Conservation (phyloP, 2,329 filamentous ascomycete species). For the Leptographium radiaticola region DNA sequence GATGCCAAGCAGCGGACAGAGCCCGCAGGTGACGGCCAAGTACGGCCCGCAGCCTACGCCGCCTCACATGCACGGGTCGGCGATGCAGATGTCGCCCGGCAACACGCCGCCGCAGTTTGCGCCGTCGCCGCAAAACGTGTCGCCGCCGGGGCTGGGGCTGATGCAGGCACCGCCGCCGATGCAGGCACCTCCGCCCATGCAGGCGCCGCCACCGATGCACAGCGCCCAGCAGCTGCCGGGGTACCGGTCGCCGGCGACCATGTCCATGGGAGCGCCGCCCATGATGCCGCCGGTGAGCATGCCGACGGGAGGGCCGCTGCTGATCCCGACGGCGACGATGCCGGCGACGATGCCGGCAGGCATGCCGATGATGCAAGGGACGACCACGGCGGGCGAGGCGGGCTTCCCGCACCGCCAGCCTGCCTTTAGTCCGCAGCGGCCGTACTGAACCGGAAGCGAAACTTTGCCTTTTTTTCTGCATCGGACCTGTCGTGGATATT, state of each 20-base stretch:
- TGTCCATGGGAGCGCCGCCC: no score
- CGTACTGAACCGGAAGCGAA: background rate
- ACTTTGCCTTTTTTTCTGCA: background rate
- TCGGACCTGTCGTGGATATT: no score
- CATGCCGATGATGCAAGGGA: constrained; percentile 4
- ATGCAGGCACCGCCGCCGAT: background rate
- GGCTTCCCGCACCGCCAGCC: constrained; percentile 6
- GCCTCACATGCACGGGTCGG: constrained; percentile 1
- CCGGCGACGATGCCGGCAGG: no score
- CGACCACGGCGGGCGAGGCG: constrained; percentile 7
- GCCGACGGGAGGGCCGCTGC: no score
- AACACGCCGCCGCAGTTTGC: background rate
- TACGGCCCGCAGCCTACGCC: background rate
- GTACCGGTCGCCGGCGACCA: background rate
- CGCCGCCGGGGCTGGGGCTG: background rate
- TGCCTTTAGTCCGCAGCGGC: constrained; percentile 1
- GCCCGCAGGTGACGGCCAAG: background rate
- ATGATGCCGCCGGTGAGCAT: constrained; percentile 7
- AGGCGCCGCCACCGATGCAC: background rate
- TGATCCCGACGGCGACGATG: no score
- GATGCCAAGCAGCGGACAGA: background rate
- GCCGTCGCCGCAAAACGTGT: background rate
- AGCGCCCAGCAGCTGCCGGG: background rate
- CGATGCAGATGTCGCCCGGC: constrained; percentile 2
- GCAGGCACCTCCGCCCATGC: background rate